Conservation (phyloP, 306 rosid species). For the Luffa aegyptiaca region DNA sequence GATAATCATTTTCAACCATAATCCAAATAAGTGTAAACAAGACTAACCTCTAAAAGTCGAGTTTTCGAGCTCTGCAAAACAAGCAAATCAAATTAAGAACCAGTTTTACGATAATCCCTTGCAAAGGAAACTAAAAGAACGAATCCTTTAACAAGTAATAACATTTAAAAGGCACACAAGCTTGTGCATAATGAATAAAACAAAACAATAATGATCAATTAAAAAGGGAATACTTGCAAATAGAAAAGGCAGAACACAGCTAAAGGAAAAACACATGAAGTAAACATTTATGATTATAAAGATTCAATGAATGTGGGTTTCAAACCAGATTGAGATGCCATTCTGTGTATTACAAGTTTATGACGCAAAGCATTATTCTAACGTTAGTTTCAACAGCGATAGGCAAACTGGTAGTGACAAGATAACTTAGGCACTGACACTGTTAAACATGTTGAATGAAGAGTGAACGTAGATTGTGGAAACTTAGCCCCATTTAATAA, state of each 20-base stretch:
- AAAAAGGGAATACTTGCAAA: background rate
- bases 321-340: background rate
- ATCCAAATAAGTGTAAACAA: background rate
- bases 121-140: background rate
- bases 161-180: background rate
- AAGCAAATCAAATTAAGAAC: background rate
- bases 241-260: background rate
- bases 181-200: background rate
- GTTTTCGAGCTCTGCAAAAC: constrained; percentile 5
- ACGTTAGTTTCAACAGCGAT: background rate
- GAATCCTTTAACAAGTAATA: background rate
- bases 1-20: background rate
- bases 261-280: background rate
- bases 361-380: background rate
- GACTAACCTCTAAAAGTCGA: constrained; percentile 5
- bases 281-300: background rate
- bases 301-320: background rate
- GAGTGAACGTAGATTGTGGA: background rate
- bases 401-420: background rate
- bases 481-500: too few species aligned
- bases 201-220: background rate
- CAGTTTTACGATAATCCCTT: background rate
- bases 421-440: background rate
- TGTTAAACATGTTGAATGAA: background rate
- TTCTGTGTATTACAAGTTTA: background rate